phyloP scores from a whole-genome alignment of 108 stramenopile genomes.

The Discostella pseudostelligera region DNA sequence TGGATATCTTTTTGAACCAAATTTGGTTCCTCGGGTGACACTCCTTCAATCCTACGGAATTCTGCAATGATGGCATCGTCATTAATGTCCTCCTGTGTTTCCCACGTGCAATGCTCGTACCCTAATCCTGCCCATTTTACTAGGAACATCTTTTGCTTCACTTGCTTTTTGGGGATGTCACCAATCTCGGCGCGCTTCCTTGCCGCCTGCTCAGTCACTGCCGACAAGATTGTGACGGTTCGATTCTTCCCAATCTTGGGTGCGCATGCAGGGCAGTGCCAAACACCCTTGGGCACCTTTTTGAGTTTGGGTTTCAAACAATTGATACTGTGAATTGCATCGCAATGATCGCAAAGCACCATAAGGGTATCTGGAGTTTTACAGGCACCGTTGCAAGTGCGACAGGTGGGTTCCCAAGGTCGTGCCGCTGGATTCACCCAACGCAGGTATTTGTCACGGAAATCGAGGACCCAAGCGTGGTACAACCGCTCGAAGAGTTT shows the following conservation, averaged over 20 bases:
- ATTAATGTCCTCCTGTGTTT: constrained; percentile 87
- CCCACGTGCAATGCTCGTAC: constrained; percentile 97
- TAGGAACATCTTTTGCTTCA: constrained; percentile 83
- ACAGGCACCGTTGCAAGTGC: constrained; percentile 67
- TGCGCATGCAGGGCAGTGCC: constrained; percentile 87
- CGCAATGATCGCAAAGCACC: constrained; percentile 90
- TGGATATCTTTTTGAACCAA: constrained; percentile 54
- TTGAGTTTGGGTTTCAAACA: constrained; percentile 75
- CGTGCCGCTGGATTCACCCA: constrained; percentile 80
- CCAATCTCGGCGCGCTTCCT: constrained; percentile 79
- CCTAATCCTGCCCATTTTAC: constrained; percentile 97
- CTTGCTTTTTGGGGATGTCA: constrained; percentile 73
- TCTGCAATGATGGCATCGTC: constrained; percentile 71
- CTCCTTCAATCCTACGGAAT: constrained; percentile 70
- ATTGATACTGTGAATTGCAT: constrained; percentile 72
- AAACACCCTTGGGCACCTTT: constrained; percentile 70
- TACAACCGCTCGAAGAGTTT: constrained; percentile 90
- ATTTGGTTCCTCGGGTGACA: constrained; percentile 69
- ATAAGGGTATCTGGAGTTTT: constrained; percentile 65
- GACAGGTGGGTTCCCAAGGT: constrained; percentile 87
- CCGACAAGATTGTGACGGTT: constrained; percentile 71
- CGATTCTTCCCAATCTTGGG: constrained; percentile 64
- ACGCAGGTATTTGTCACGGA: constrained; percentile 81
- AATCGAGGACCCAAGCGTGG: constrained; percentile 88
- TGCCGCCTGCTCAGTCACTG: constrained; percentile 75